These are phyloP conservation scores for Magnusiomyces magnusii DNA, from an alignment of 1,139 yeast species.

Conservation along the genomic window DNA sequence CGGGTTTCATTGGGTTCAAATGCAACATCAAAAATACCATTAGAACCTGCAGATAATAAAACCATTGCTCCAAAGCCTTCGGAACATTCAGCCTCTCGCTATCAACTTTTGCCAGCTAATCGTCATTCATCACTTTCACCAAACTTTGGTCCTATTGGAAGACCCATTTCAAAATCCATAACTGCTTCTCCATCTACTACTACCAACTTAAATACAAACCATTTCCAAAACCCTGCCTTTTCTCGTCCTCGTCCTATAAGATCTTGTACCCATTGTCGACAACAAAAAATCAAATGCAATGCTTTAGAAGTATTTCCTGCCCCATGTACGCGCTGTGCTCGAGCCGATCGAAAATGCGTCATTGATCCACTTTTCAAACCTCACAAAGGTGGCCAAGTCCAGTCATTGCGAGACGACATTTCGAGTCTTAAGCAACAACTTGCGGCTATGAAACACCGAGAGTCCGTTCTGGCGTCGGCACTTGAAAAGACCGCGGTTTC, in stretches of 20 bases:
- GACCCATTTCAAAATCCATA: neutral
- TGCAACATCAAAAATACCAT: neutral
- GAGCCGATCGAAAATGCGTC: conserved; percentile 74
- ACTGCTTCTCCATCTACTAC: neutral
- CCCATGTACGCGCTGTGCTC: conserved; percentile 76
- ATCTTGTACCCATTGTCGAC: conserved; percentile 90
- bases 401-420: conserved; percentile 73
- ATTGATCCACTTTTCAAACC: conserved; percentile 91
- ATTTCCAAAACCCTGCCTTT: neutral
- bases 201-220: neutral
- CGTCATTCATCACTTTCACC: neutral
- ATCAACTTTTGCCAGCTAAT: no score
- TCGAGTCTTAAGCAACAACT: conserved; percentile 73
- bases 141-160: neutral
- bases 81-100: neutral
- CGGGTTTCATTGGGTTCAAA: neutral
- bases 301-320: conserved; percentile 78
- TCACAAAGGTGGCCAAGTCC: conserved; percentile 85
- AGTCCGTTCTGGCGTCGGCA: conserved; percentile 22
- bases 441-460: conserved; percentile 62
- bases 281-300: conserved; percentile 89
- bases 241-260: conserved; percentile 58
- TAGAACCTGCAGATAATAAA: neutral
- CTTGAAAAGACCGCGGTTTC: conserved; percentile 21
- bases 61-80: conserved; percentile 2